phyloP scores from a whole-genome alignment of 2,329 filamentous ascomycete genomes.

The Arthroderma uncinatum region DNA sequence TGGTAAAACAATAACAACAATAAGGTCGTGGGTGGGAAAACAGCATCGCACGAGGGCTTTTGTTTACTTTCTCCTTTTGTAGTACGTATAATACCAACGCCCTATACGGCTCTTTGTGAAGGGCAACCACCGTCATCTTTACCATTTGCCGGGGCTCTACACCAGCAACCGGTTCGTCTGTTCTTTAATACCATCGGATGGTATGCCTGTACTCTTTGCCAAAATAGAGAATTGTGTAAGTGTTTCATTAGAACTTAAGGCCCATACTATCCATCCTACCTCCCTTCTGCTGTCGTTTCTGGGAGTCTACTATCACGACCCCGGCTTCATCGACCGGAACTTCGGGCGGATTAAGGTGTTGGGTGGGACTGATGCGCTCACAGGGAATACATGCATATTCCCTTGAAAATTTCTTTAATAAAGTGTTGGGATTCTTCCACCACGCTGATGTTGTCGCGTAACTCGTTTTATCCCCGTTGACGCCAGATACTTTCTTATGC shows the following conservation, averaged over 20 bases:
- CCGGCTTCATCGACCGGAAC: conserved; percentile 26
- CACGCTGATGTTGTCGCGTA: conserved; percentile 13
- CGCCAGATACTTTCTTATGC: background rate
- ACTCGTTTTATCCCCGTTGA: background rate
- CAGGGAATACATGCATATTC: conserved; percentile 24
- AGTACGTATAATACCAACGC: no score
- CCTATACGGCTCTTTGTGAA: no score
- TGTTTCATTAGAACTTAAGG: background rate
- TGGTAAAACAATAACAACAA: background rate
- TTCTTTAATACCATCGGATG: no score
- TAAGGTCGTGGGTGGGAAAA: no score
- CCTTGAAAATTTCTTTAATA: conserved; percentile 30
- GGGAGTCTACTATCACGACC: conserved; percentile 17
- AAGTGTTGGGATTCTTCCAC: conserved; percentile 28
- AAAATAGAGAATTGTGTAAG: no score
- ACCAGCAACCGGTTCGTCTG: no score
- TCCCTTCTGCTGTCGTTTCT: background rate
- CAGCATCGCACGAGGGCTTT: no score
- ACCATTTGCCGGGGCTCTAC: no score
- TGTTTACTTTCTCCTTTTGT: no score
- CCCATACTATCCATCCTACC: conserved; percentile 6
- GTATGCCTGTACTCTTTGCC: no score
- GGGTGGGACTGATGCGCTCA: conserved; percentile 19
- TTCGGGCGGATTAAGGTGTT: conserved; percentile 13
- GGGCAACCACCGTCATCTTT: no score